phyloP scores from a whole-genome alignment of 225 moss, liverwort and hornwort genomes.

The Takakia lepidozioides region DNA sequence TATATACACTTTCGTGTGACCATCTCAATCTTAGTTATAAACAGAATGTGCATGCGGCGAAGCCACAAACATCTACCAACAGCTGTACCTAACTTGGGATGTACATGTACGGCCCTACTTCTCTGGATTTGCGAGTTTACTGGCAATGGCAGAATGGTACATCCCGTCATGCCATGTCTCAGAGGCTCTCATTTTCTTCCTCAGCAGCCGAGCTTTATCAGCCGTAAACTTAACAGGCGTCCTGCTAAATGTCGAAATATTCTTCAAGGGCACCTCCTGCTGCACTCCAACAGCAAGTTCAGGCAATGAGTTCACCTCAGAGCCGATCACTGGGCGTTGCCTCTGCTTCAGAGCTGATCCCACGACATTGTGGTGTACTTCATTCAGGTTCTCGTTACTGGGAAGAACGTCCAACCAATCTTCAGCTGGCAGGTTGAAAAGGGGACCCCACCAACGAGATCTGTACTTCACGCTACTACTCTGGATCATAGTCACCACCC shows the following conservation, averaged over 20 bases:
- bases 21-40: no score
- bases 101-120: no score
- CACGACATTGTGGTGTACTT: constrained; percentile 1
- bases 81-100: no score
- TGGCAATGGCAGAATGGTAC: constrained; percentile 82
- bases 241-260: not conserved
- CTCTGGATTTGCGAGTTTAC: constrained; percentile 55
- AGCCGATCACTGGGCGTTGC: constrained; percentile 1
- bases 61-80: no score
- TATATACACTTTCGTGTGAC: no score
- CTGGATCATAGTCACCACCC: constrained; percentile 26
- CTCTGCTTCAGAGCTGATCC: constrained; percentile 1
- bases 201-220: constrained; percentile 67
- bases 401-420: constrained; percentile 29
- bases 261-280: not conserved
- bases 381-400: constrained; percentile 6
- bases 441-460: constrained; percentile 36
- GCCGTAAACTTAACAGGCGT: constrained; percentile 46
- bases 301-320: not conserved
- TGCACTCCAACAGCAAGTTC: not conserved
- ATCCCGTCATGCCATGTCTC: constrained; percentile 67
- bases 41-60: no score
- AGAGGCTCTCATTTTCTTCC: constrained; percentile 45
- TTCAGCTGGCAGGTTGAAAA: constrained; percentile 47
- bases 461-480: constrained; percentile 19